Evolutionary conservation across 2,329 filamentous ascomycete species (phyloP).

Genomic region (Aspergillus awamori): DNA sequence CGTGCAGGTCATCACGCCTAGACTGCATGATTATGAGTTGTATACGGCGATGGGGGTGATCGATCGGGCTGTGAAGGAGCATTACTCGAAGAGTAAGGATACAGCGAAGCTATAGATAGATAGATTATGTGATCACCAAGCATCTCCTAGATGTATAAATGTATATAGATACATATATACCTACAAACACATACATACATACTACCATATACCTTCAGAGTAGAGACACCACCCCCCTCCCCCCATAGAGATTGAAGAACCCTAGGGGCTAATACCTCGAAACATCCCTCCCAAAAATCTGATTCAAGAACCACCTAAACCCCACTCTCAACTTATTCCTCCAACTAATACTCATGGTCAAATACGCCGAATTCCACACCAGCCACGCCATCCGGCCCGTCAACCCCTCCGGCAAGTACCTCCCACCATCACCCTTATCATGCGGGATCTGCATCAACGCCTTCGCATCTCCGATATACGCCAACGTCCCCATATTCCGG

Average conservation of each 20-base stretch:
- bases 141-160: no score
- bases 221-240: no score
- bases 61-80: slow-evolving; percentile 38
- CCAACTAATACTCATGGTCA: slow-evolving; percentile 53
- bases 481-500: slow-evolving; percentile 61
- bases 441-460: slow-evolving; percentile 58
- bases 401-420: slow-evolving; percentile 40
- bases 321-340: slow-evolving; percentile 46
- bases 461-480: slow-evolving; percentile 61
- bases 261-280: slow-evolving; percentile 40
- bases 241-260: no score
- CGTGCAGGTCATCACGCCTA: slow-evolving; percentile 61
- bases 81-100: slow-evolving; percentile 20
- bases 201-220: neutral
- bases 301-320: slow-evolving; percentile 48
- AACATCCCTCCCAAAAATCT: slow-evolving; percentile 48
- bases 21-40: slow-evolving; percentile 57
- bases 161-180: neutral
- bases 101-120: slow-evolving; percentile 19
- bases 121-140: no score
- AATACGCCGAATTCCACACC: slow-evolving; percentile 50
- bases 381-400: slow-evolving; percentile 45
- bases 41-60: slow-evolving; percentile 58
- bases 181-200: neutral
- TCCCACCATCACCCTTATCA: slow-evolving; percentile 22